These are phyloP conservation scores for Fonsecaea nubica DNA, from an alignment of 2,329 filamentous ascomycete genomes.

Conservation along the genomic window DNA sequence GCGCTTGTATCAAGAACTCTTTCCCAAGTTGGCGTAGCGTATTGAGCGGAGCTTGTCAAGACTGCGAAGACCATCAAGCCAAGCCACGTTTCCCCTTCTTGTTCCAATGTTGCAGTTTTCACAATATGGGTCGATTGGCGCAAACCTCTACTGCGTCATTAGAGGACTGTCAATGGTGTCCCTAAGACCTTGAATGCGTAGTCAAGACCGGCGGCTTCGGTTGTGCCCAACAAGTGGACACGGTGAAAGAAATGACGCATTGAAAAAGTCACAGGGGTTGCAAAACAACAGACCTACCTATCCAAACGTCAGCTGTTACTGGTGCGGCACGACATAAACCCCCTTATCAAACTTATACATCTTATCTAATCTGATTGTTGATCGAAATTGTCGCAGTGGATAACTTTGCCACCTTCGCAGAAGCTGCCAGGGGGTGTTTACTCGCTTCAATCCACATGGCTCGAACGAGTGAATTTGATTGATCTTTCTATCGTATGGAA, in stretches of 20 bases:
- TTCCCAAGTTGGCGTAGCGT: neutral
- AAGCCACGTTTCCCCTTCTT: neutral
- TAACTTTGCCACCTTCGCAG: neutral
- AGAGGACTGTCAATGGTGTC: neutral
- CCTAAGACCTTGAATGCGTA: neutral
- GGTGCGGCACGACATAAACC: neutral
- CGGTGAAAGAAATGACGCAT: neutral
- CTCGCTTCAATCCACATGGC: neutral
- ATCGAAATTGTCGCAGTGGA: neutral
- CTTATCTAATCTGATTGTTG: slow-evolving; percentile 1
- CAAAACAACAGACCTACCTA: neutral
- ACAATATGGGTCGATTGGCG: neutral
- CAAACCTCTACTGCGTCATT: neutral
- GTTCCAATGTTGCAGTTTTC: neutral
- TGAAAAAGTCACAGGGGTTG: neutral
- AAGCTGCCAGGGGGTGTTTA: neutral
- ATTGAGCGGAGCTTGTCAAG: neutral
- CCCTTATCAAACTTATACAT: neutral
- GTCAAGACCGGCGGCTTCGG: neutral
- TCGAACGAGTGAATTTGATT: neutral
- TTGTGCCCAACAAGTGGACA: neutral
- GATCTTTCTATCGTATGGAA: neutral
- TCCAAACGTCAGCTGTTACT: neutral
- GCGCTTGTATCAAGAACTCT: neutral
- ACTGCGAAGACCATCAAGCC: neutral